Evolutionary conservation across 2,329 filamentous ascomycete genomes (phyloP).

Genomic region (Aspergillus brunneoviolaceus): DNA sequence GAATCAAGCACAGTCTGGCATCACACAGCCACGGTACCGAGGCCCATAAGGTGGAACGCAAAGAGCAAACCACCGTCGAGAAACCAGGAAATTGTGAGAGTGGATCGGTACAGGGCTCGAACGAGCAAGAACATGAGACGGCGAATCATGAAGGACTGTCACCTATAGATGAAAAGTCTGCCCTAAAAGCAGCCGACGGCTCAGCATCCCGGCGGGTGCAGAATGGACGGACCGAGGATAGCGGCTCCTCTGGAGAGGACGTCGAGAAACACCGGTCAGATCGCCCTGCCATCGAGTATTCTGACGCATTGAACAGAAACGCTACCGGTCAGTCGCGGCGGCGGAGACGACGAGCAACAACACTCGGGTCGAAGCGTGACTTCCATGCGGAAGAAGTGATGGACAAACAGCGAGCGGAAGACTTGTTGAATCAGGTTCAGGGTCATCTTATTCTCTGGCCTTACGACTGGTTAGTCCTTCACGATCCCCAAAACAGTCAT

Average conservation of each 20-base stretch:
- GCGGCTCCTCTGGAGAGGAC: slow-evolving; percentile 28
- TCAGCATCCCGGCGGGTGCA: slow-evolving; percentile 23
- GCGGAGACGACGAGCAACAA: slow-evolving; percentile 46
- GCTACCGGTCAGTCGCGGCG: slow-evolving; percentile 35
- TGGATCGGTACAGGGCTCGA: slow-evolving; percentile 33
- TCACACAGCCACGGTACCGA: slow-evolving; percentile 31
- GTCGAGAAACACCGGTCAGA: slow-evolving; percentile 33
- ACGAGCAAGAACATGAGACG: slow-evolving; percentile 33
- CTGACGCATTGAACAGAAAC: slow-evolving; percentile 43
- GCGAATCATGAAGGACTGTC: slow-evolving; percentile 32
- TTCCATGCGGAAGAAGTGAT: slow-evolving; percentile 71
- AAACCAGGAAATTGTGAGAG: slow-evolving; percentile 35
- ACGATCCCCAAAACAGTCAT: not conserved
- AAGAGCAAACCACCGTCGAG: slow-evolving; percentile 33
- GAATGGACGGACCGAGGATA: slow-evolving; percentile 28
- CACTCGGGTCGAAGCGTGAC: slow-evolving; percentile 47
- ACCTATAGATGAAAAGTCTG: slow-evolving; percentile 47
- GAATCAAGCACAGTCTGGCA: slow-evolving; percentile 27
- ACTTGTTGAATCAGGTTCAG: slow-evolving; percentile 76
- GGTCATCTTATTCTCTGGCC: slow-evolving; percentile 89
- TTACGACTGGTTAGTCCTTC: slow-evolving; percentile 71
- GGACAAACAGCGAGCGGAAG: slow-evolving; percentile 72
- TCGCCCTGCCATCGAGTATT: slow-evolving; percentile 37
- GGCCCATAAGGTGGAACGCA: slow-evolving; percentile 29
- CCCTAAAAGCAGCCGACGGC: slow-evolving; percentile 31